phyloP scores from a whole-genome alignment of 148 eudicot species.

The Rheum nobile region DNA sequence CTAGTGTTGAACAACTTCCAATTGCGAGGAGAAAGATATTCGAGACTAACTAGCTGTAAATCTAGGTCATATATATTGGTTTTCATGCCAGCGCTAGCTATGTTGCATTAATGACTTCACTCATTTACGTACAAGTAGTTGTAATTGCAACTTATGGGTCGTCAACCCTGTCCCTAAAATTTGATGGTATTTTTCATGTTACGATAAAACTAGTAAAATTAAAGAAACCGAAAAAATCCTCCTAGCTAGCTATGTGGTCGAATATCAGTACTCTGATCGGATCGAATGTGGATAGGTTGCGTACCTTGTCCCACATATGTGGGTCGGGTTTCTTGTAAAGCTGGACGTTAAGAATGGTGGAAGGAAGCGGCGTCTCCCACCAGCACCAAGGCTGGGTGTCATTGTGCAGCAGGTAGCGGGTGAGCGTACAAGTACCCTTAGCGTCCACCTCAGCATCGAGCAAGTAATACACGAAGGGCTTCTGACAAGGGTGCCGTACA shows the following conservation, averaged over 20 bases:
- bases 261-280: too few species aligned
- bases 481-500: conserved; percentile 25
- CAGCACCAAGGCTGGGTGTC: conserved; percentile 14
- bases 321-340: conserved; percentile 45
- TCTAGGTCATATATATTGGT: too few species aligned
- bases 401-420: conserved; percentile 14
- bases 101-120: too few species aligned
- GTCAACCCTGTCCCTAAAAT: not conserved
- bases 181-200: not conserved
- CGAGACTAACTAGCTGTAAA: too few species aligned
- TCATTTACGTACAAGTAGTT: too few species aligned
- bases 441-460: conserved; percentile 8
- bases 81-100: too few species aligned
- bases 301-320: conserved; percentile 44
- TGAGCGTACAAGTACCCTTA: conserved; percentile 11
- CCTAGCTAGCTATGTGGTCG: too few species aligned
- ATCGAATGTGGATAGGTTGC: not conserved
- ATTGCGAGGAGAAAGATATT: too few species aligned
- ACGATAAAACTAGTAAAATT: too few species aligned
- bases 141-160: too few species aligned
- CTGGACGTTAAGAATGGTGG: conserved; percentile 14
- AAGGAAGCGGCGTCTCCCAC: conserved; percentile 19
- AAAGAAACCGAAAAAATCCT: too few species aligned
- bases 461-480: conserved; percentile 26
- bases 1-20: too few species aligned